These are phyloP conservation scores for Fusarium liriodendri DNA, from an alignment of 2,329 filamentous ascomycete species.

Conservation along the genomic window DNA sequence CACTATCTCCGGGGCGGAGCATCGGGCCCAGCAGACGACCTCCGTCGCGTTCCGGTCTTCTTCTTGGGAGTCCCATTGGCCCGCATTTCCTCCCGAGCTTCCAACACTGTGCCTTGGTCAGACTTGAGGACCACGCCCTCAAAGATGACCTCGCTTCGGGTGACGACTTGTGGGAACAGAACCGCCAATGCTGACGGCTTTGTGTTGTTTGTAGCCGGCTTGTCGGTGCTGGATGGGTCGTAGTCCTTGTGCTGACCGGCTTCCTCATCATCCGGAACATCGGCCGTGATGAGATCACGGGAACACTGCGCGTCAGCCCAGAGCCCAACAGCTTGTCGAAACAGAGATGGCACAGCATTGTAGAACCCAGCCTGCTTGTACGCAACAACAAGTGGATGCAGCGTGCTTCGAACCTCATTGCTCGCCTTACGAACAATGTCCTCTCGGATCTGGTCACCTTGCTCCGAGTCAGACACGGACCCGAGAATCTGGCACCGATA, in stretches of 20 bases:
- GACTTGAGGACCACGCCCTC: slow-evolving; percentile 42
- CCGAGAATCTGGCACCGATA: slow-evolving; percentile 46
- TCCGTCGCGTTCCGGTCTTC: slow-evolving; percentile 6
- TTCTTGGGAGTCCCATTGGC: slow-evolving; percentile 22
- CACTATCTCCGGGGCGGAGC: slow-evolving; percentile 21
- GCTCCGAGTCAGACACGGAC: slow-evolving; percentile 31
- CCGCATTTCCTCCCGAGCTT: slow-evolving; percentile 29
- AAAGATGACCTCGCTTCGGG: slow-evolving; percentile 36
- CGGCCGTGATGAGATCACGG: slow-evolving; percentile 40
- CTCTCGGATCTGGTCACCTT: slow-evolving; percentile 32
- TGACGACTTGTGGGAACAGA: slow-evolving; percentile 43
- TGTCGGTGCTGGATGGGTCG: slow-evolving; percentile 13
- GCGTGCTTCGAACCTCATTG: slow-evolving; percentile 34
- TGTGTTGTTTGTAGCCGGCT: slow-evolving; percentile 2
- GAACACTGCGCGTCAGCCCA: slow-evolving; percentile 43
- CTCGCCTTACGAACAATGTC: slow-evolving; percentile 43
- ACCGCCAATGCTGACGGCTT: slow-evolving; percentile 21
- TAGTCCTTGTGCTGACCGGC: slow-evolving; percentile 38
- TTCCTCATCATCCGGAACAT: slow-evolving; percentile 36
- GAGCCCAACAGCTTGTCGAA: slow-evolving; percentile 39
- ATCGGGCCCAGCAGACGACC: slow-evolving; percentile 24
- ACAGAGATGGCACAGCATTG: slow-evolving; percentile 37
- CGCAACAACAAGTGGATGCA: slow-evolving; percentile 36
- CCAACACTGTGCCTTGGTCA: slow-evolving; percentile 33
- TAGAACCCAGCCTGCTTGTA: slow-evolving; percentile 42